Evolutionary conservation across 345 rosid genomes (phyloP).

Genomic region (Eutrema heterophyllum): DNA sequence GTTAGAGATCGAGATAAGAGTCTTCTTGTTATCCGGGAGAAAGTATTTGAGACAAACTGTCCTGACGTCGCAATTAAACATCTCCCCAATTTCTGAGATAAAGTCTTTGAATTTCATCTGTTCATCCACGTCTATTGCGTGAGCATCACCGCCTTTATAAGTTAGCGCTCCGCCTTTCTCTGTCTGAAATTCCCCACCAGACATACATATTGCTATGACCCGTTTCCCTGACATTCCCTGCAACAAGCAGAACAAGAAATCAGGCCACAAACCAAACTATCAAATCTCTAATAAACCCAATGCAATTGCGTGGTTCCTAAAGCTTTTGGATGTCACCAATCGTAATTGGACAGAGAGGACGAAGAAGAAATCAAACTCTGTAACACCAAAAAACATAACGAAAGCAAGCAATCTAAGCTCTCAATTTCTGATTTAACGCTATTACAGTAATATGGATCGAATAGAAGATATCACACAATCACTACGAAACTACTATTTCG

Average conservation of each 20-base stretch:
- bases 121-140: conserved; percentile 37
- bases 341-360: neutral
- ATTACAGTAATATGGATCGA: neutral
- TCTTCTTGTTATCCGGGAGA: conserved; percentile 80
- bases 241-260: neutral
- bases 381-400: conserved; percentile 6
- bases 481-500: neutral
- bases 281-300: neutral
- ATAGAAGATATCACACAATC: neutral
- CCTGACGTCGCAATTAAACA: conserved; percentile 38
- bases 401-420: neutral
- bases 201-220: conserved; percentile 46
- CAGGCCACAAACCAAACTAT: neutral
- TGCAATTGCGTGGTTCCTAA: neutral
- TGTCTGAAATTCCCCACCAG: conserved; percentile 46
- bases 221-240: conserved; percentile 60
- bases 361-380: neutral
- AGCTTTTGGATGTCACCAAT: neutral
- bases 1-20: conserved; percentile 64
- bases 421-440: neutral
- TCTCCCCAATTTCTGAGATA: conserved; percentile 29
- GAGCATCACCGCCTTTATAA: conserved; percentile 39
- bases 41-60: conserved; percentile 72
- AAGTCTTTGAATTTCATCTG: conserved; percentile 28
- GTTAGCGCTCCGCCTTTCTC: conserved; percentile 34